Percentiles rank a stretch among this genome's conserved stretches.
Evolutionary conservation across 2,329 filamentous ascomycete species (phyloP).

Genomic region (Diaporthe velutina): DNA sequence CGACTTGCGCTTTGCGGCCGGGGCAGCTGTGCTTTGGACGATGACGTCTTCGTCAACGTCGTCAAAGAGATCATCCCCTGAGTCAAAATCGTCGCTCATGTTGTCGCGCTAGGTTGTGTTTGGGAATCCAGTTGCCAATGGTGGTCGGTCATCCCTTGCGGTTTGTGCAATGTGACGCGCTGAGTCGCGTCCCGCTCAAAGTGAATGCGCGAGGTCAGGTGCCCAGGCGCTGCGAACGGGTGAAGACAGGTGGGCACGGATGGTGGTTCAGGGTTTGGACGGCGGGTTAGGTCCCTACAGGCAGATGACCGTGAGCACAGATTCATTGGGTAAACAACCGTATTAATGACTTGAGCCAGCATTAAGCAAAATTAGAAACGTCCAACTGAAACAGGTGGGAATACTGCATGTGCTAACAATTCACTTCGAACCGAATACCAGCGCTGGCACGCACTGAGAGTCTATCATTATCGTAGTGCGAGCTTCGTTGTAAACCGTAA

Average conservation of each 20-base stretch:
- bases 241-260: background rate
- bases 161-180: slow-evolving; percentile 10
- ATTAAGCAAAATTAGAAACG: no score
- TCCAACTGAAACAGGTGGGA: no score
- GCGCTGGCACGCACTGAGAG: no score
- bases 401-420: no score
- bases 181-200: background rate
- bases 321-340: no score
- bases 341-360: no score
- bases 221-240: background rate
- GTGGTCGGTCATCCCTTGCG: no score
- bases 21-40: slow-evolving; percentile 38
- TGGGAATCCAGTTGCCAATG: background rate
- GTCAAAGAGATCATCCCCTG: slow-evolving; percentile 51
- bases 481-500: no score
- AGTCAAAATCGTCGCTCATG: slow-evolving; percentile 47
- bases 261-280: background rate
- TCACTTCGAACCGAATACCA: no score
- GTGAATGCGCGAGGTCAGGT: background rate
- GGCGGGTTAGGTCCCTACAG: background rate
- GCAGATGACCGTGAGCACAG: background rate
- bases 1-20: background rate
- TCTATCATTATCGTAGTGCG: no score
- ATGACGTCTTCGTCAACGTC: slow-evolving; percentile 41
- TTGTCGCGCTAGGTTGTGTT: background rate